Base-by-base conservation (phyloP, 2,329 filamentous ascomycete species). In the Colletotrichum higginsianum region DNA sequence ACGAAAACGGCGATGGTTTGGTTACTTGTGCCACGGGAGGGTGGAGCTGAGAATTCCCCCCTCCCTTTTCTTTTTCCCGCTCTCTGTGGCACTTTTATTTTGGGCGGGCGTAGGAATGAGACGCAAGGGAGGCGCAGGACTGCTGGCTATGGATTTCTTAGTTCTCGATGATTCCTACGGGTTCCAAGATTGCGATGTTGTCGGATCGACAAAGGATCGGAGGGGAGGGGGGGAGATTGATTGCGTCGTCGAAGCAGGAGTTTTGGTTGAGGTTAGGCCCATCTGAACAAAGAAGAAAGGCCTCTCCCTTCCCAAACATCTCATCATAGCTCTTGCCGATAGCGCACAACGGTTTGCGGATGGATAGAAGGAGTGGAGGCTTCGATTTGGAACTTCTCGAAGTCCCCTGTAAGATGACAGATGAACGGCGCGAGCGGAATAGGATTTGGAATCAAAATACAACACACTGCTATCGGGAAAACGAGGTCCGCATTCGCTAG, bases 401-500 rank as follows among this genome's bases (percentile, higher is more conserved):
- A 49, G 52, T 8, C 12, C 50, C 46, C 47, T 38, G 30, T 21
- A 15, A 6, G 40, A 21, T 4, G 40, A 35, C 66, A 44, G 47
- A 49, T 47, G 35, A 8, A 18, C 21, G 18, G 21, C 30, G 35
- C 46, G 40, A 30, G 23, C 49, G 21, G 52, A 12, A 60, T 23
- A 21, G 55, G 7, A 21, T 55, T 46, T 53, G 60, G 46, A 44
- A 72, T 62, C 52, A 38, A 21, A n/a, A 53, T 26, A 49, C 13
- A 21, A 47, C 30, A 21, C 21, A 9, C 26, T 61, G 40, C 30
- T n/a, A 58, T 35, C 53, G 46, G 23, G 42, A 38, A 40, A 61
- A n/a, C 30, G 13, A 21, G 30, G 21, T n/a, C 69, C 60, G 69
- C 53, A 47, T 63, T 55, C 66, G 53, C 55, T 66, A 13, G 60